Evolutionary conservation across 345 rosid genomes (phyloP).

Genomic region (Eucalyptus pauciflora): DNA sequence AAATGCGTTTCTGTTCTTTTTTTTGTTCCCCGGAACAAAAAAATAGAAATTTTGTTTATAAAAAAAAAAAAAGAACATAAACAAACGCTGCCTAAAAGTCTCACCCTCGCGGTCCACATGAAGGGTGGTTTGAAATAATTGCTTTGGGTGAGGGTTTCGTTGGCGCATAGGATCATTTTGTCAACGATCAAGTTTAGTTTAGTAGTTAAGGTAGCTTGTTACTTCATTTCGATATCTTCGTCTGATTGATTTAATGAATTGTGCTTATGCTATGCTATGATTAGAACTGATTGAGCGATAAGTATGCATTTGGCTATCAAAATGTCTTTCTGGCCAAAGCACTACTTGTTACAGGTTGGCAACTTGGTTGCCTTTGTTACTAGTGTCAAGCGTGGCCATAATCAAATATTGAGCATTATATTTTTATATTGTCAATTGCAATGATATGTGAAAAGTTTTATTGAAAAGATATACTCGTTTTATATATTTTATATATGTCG

Average conservation of each 20-base stretch:
- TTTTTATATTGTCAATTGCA: not conserved
- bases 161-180: not conserved
- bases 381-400: not conserved
- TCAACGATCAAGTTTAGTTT: no score
- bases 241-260: not conserved
- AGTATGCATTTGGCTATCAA: not conserved
- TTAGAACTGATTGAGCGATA: no score
- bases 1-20: no score
- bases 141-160: not conserved
- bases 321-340: not conserved
- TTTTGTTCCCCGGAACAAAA: no score
- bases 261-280: not conserved
- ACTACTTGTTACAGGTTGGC: not conserved
- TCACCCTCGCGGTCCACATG: no score
- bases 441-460: no score
- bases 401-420: not conserved
- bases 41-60: no score
- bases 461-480: not conserved
- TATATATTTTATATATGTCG: no score
- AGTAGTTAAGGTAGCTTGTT: not conserved
- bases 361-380: not conserved
- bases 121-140: no score
- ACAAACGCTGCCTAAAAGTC: no score
- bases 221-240: not conserved
- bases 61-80: no score